phyloP scores from a whole-genome alignment of 192 early-diverging fungal species.

The Endogone sp. region DNA sequence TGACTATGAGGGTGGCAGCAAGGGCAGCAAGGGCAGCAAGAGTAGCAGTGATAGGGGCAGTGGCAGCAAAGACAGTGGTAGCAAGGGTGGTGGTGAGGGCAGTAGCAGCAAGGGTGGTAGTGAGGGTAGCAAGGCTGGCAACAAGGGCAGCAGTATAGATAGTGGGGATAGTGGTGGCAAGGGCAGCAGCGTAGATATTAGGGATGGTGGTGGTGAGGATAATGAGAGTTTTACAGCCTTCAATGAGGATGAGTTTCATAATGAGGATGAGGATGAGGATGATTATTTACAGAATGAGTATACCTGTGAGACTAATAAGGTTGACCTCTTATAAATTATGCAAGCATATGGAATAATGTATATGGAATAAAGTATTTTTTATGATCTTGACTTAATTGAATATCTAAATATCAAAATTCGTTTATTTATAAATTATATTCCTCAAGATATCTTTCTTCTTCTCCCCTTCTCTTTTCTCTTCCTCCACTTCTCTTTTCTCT shows the following conservation, averaged over 20 bases:
- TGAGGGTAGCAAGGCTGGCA: not conserved
- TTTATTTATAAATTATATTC: not conserved
- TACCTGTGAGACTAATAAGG: too few relatives aligned
- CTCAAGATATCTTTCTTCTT: not conserved
- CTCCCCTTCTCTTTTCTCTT: not conserved
- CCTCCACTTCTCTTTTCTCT: not conserved
- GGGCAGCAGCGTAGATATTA: not conserved
- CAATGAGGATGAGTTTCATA: not conserved
- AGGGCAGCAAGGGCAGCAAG: not conserved
- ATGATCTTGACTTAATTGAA: too few relatives aligned
- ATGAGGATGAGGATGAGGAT: not conserved
- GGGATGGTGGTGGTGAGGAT: not conserved
- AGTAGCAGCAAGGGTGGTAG: not conserved
- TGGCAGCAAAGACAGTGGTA: not conserved
- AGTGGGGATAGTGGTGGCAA: not conserved
- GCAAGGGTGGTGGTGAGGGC: too few relatives aligned
- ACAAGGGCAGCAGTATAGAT: not conserved
- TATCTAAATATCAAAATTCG: too few relatives aligned
- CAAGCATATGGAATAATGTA: too few relatives aligned
- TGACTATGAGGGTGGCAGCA: not conserved
- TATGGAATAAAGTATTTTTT: too few relatives aligned
- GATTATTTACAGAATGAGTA: too few relatives aligned
- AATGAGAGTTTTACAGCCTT: too few relatives aligned
- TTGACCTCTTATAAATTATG: too few relatives aligned
- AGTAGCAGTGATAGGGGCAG: not conserved